Percentiles rank a stretch among this genome's conserved stretches.
phyloP scores from a whole-genome alignment of 1,139 yeast genomes.

The Geotrichum australiense region DNA sequence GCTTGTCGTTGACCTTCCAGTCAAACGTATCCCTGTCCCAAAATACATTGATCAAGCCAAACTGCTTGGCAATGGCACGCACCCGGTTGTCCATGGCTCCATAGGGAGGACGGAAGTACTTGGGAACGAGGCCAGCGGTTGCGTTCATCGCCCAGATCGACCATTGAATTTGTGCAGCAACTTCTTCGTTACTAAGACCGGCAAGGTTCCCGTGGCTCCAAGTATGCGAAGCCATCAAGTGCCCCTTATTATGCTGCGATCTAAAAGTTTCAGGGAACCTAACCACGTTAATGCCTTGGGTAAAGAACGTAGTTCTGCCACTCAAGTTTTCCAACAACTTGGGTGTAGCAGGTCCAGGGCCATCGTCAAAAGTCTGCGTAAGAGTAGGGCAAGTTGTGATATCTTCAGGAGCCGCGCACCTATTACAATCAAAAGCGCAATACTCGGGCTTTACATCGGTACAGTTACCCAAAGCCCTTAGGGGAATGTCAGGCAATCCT shows the following conservation, averaged over 20 bases:
- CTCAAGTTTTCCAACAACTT: conserved; percentile 48
- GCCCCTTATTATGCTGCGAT: conserved; percentile 53
- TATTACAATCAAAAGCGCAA: conserved; percentile 83
- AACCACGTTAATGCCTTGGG: conserved; percentile 74
- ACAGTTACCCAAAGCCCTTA: conserved; percentile 58
- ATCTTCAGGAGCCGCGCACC: conserved; percentile 75
- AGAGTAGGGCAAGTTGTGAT: conserved; percentile 61
- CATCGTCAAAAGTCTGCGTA: conserved; percentile 92
- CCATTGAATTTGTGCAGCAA: conserved; percentile 90
- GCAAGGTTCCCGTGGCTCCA: conserved; percentile 92
- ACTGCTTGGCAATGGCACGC: conserved; percentile 68
- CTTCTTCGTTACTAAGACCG: conserved; percentile 63
- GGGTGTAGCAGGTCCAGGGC: conserved; percentile 72
- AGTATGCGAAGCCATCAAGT: conserved; percentile 79
- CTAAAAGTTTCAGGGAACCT: conserved; percentile 67
- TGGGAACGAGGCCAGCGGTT: conserved; percentile 76
- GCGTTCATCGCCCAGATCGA: conserved; percentile 98
- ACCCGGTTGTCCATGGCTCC: conserved; percentile 90
- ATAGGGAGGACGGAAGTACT: conserved; percentile 94
- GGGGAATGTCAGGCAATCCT: conserved; percentile 43
- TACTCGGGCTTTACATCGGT: conserved; percentile 40
- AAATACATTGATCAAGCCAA: conserved; percentile 79
- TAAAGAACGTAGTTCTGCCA: conserved; percentile 67
- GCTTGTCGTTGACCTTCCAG: conserved; percentile 55
- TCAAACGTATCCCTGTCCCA: conserved; percentile 94